Conservation (phyloP, 2,329 filamentous ascomycete species). For the Ophiosphaerella herpotricha region DNA sequence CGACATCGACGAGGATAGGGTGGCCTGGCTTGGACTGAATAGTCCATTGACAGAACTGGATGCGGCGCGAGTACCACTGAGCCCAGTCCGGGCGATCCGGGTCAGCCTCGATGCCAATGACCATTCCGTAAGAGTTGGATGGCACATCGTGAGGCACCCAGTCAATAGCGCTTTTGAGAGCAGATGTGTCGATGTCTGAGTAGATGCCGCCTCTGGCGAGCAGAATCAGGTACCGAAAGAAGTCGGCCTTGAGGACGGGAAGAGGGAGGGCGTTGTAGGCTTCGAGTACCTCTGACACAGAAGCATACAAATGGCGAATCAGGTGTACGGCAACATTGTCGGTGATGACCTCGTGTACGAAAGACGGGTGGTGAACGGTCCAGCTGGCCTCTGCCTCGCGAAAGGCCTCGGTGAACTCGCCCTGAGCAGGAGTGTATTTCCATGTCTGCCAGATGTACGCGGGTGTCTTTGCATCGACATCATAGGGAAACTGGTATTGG, state of each 20-base stretch:
- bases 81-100: constrained; percentile 91
- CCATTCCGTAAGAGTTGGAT: constrained; percentile 76
- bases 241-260: constrained; percentile 64
- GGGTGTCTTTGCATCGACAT: constrained; percentile 84
- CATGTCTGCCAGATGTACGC: constrained; percentile 99
- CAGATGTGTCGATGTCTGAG: constrained; percentile 80
- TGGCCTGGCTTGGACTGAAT: constrained; percentile 96
- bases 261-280: constrained; percentile 56
- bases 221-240: constrained; percentile 72
- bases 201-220: constrained; percentile 83
- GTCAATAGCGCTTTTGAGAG: constrained; percentile 78
- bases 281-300: constrained; percentile 57
- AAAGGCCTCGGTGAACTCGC: constrained; percentile 74
- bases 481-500: constrained; percentile 92
- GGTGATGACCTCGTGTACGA: constrained; percentile 96
- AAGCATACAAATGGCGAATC: constrained; percentile 83
- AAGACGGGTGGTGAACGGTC: constrained; percentile 83
- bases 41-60: constrained; percentile 99
- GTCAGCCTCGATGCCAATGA: constrained; percentile 95
- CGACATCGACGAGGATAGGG: constrained; percentile 84
- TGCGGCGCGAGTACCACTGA: constrained; percentile 92
- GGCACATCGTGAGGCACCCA: constrained; percentile 86
- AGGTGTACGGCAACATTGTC: constrained; percentile 83
- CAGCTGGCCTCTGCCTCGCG: constrained; percentile 86
- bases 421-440: constrained; percentile 81